Conservation (phyloP, 176 grass and related monocot species). For the sorghum (Sorghum bicolor) region Sorghum_bicolor_NCBIv3 NC_012879.2:46501-47000, state of each 20-base stretch:
- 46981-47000: constrained; percentile 73
- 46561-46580: not conserved
- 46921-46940: constrained; percentile 96
- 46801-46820: constrained; percentile 41
- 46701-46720: not conserved
- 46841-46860: not conserved
- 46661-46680: not conserved
- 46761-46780: constrained; percentile 77
- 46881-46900: constrained; percentile 73
- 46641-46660: constrained; percentile 28
- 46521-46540: constrained; percentile 13
- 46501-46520: not conserved
- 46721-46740: constrained; percentile 41
- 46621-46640: constrained; percentile 73
- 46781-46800: constrained; percentile 86
- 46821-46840: not conserved
- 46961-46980: constrained; percentile 94
- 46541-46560: not conserved
- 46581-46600: constrained; percentile 37
- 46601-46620: constrained; percentile 31
- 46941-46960: constrained; percentile 94
- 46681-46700: constrained; percentile 10
- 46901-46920: constrained; percentile 82
- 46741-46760: constrained; percentile 34
- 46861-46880: constrained; percentile 19